Conservation (phyloP, 768 basidiomycete genomes). For the Mycena rebaudengoi region DNA sequence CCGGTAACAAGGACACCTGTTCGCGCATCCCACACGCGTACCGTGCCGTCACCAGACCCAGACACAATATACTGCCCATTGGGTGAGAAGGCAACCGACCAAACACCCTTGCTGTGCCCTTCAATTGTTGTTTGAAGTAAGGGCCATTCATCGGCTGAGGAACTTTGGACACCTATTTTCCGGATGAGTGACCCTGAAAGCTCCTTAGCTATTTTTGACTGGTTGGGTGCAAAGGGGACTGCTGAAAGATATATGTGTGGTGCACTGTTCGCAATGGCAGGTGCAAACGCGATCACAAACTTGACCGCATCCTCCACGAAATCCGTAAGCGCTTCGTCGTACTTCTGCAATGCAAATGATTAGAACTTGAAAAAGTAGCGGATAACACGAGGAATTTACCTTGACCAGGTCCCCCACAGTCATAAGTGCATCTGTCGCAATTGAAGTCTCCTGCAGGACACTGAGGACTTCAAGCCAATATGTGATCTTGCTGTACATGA, state of each 20-base stretch:
- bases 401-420: neutral
- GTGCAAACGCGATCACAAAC: slow-evolving; percentile 26
- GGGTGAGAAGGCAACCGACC: too few relatives aligned
- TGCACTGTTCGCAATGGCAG: slow-evolving; percentile 23
- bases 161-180: too few relatives aligned
- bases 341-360: neutral
- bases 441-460: neutral
- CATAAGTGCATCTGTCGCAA: neutral
- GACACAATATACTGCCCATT: too few relatives aligned
- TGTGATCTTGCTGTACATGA: slow-evolving; percentile 10
- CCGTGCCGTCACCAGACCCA: too few relatives aligned
- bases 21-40: too few relatives aligned
- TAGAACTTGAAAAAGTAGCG: neutral
- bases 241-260: slow-evolving; percentile 38
- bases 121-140: too few relatives aligned
- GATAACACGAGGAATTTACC: neutral
- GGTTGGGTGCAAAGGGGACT: slow-evolving; percentile 30
- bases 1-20: too few relatives aligned
- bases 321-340: neutral
- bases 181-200: too few relatives aligned
- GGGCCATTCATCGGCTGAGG: too few relatives aligned
- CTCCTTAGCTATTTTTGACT: slow-evolving; percentile 3
- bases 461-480: slow-evolving; percentile 32
- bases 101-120: too few relatives aligned
- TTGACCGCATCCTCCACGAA: slow-evolving; percentile 5